Conservation (phyloP, 2,329 filamentous ascomycete species). For the Ceratocystis albifundus region DNA sequence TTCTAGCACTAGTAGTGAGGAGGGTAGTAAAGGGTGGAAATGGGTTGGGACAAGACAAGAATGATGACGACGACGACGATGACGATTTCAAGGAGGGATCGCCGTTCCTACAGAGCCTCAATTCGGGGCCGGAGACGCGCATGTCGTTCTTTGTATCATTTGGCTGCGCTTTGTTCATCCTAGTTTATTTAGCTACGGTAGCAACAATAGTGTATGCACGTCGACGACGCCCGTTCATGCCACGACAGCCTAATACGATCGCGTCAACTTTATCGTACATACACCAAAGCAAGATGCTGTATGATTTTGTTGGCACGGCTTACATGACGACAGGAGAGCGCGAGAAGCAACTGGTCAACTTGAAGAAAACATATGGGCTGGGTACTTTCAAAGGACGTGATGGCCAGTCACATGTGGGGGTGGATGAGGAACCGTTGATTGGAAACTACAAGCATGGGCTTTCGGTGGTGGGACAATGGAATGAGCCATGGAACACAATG, state of each 20-base stretch:
- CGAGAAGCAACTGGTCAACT: conserved; percentile 45
- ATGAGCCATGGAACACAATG: not conserved
- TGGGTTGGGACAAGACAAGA: not conserved
- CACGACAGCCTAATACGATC: conserved; percentile 68
- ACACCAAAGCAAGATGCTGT: conserved; percentile 69
- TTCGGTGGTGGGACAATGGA: conserved; percentile 29
- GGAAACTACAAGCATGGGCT: conserved; percentile 54
- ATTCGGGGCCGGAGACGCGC: conserved; percentile 48
- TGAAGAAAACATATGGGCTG: conserved; percentile 59
- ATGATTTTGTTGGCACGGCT: conserved; percentile 60
- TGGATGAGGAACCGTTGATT: conserved; percentile 63
- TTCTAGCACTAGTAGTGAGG: not conserved
- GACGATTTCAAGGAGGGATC: conserved; percentile 19
- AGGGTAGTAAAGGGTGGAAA: too few species aligned
- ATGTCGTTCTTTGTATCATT: conserved; percentile 57
- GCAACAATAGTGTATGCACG: conserved; percentile 49
- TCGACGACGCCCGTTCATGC: conserved; percentile 58
- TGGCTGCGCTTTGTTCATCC: conserved; percentile 48
- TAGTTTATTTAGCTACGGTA: conserved; percentile 52
- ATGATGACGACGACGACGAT: not conserved
- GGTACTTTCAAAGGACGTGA: conserved; percentile 69
- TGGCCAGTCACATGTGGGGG: conserved; percentile 60
- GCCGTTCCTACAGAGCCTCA: conserved; percentile 29
- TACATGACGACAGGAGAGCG: conserved; percentile 51
- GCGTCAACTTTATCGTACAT: conserved; percentile 65